Evolutionary conservation across 139 green algal genomes (phyloP).

Genomic region (Chlorella vulgaris): DNA sequence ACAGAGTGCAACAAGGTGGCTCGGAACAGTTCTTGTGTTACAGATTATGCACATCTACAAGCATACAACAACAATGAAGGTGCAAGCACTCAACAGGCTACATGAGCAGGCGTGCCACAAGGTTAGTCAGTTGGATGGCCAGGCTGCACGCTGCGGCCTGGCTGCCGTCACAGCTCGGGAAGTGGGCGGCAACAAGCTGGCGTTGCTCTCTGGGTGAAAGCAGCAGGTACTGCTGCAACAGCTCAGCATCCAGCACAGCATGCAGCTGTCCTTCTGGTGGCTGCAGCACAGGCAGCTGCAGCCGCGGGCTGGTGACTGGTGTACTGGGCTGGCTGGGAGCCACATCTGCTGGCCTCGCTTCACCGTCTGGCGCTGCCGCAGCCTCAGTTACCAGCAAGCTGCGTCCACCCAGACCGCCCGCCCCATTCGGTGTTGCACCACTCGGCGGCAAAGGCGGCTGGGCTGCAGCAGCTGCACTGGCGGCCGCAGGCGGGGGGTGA

Average conservation of each 20-base stretch:
- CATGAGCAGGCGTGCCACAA: constrained; percentile 1
- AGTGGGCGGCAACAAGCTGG: neutral
- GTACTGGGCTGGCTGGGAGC: neutral
- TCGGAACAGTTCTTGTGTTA: too few species aligned
- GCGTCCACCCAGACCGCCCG: too few species aligned
- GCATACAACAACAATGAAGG: too few species aligned
- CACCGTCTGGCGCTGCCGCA: too few species aligned
- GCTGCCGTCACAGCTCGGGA: neutral
- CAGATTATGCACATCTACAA: too few species aligned
- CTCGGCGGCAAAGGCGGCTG: too few species aligned
- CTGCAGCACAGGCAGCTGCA: neutral
- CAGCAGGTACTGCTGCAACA: constrained; percentile 16
- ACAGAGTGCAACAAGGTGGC: too few species aligned
- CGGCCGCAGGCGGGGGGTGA: neutral
- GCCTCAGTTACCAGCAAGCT: too few species aligned
- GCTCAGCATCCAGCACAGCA: neutral
- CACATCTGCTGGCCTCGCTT: too few species aligned
- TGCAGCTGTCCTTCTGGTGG: too few species aligned
- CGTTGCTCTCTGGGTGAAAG: neutral
- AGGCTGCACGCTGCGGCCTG: neutral
- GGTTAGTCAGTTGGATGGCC: neutral
- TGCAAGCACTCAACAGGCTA: neutral
- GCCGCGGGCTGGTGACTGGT: neutral
- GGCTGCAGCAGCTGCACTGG: too few species aligned
- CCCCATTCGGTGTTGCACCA: too few species aligned